Evolutionary conservation across 2,329 filamentous ascomycete species (phyloP).

Genomic region (Fusarium metavorans): DNA sequence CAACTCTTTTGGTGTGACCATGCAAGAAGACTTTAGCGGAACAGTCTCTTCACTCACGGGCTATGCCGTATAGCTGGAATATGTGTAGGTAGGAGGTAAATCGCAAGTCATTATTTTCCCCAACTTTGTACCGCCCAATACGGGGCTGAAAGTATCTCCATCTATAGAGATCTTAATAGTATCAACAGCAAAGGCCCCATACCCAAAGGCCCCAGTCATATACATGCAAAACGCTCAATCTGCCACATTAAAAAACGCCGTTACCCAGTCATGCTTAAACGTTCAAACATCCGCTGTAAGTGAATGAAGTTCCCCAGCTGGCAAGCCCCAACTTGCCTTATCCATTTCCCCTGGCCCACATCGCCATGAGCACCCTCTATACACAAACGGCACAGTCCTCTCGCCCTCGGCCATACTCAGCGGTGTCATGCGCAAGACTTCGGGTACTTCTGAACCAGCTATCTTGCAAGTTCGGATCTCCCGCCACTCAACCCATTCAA

Average conservation of each 20-base stretch:
- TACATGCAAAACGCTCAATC: slow-evolving; percentile 19
- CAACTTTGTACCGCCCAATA: neutral
- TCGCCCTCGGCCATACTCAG: slow-evolving; percentile 50
- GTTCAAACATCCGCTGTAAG: slow-evolving; percentile 2
- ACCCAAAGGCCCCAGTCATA: neutral
- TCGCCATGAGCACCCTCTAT: slow-evolving; percentile 63
- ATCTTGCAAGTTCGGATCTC: slow-evolving; percentile 48
- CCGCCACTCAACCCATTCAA: slow-evolving; percentile 75
- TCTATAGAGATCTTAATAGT: neutral
- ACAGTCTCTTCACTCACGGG: neutral
- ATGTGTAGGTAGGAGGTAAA: neutral
- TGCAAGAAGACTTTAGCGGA: neutral
- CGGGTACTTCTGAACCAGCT: slow-evolving; percentile 2
- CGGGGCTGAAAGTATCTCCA: neutral
- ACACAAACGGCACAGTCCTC: slow-evolving; percentile 59
- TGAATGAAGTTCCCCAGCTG: slow-evolving; percentile 29
- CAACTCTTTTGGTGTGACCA: neutral
- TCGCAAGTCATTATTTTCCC: neutral
- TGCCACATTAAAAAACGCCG: slow-evolving; percentile 21
- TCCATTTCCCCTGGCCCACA: slow-evolving; percentile 53
- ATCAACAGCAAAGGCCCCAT: neutral
- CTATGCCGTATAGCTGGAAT: neutral
- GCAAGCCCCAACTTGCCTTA: slow-evolving; percentile 36
- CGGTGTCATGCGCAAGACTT: slow-evolving; percentile 33
- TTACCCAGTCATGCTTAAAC: slow-evolving; percentile 17